These are phyloP conservation scores for Vaccinium myrtillus DNA, from an alignment of 148 eudicot species.

Conservation along the genomic window DNA sequence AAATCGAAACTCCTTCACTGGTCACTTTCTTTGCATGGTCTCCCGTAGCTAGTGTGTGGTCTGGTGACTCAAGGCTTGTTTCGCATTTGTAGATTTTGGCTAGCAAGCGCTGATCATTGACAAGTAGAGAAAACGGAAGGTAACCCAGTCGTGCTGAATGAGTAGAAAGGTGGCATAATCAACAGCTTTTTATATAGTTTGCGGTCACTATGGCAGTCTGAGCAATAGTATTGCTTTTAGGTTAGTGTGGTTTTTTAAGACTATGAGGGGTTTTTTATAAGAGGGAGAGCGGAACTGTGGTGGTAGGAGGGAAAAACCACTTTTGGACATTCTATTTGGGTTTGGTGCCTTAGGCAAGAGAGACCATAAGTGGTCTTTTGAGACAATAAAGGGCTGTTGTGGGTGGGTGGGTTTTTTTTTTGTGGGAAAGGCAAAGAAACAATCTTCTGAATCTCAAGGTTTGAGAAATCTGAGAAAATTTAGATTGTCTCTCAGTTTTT, in stretches of 20 bases:
- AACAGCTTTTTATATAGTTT: background rate
- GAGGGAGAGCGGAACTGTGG: background rate
- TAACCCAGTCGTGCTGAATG: background rate
- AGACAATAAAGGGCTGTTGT: background rate
- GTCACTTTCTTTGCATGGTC: background rate
- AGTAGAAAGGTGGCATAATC: background rate
- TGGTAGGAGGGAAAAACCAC: background rate
- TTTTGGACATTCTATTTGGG: background rate
- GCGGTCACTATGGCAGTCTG: background rate
- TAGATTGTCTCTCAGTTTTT: background rate
- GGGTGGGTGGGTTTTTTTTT: too few species aligned
- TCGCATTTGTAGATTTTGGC: background rate
- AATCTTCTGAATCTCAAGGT: background rate
- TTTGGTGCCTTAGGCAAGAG: slow-evolving; percentile 1
- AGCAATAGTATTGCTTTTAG: background rate
- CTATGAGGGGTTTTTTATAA: background rate
- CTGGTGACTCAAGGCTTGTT: background rate
- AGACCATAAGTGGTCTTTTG: background rate
- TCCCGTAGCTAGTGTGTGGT: background rate
- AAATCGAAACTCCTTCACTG: background rate
- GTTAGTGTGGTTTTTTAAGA: background rate
- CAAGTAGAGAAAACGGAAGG: background rate
- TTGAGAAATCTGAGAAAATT: background rate
- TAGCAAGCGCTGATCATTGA: background rate
- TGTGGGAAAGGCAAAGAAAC: background rate